These are phyloP conservation scores for Ensete glaucum DNA, from an alignment of 176 grass and related monocot species.

Conservation along the genomic window DNA sequence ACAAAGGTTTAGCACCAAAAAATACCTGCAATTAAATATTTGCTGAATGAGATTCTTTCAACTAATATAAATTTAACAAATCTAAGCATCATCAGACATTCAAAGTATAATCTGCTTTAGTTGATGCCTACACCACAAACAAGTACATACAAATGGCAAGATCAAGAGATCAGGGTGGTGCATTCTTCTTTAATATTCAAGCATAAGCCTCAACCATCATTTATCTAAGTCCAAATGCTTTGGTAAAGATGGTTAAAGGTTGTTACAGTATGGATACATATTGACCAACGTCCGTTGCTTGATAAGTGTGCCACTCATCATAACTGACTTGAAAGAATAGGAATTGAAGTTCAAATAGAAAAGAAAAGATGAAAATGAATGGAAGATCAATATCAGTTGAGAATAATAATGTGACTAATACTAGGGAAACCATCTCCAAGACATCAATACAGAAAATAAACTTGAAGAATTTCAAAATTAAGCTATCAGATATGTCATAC, in stretches of 20 bases:
- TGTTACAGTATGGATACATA: neutral
- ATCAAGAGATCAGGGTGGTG: no score
- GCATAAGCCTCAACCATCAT: no score
- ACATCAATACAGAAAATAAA: neutral
- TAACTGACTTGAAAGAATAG: neutral
- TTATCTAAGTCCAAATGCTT: neutral
- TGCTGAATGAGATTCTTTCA: conserved; percentile 7
- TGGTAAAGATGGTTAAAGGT: neutral
- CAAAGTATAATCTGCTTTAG: no score
- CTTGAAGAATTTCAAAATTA: neutral
- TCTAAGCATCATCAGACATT: no score
- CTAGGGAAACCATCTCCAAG: no score
- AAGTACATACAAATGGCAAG: no score
- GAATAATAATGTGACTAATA: no score
- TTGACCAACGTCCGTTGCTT: neutral
- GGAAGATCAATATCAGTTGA: no score
- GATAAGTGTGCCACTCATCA: neutral
- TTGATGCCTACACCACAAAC: no score
- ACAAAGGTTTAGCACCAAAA: conserved; percentile 76
- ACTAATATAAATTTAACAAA: neutral
- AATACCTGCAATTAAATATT: conserved; percentile 52
- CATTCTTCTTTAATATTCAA: no score
- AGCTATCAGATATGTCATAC: neutral
- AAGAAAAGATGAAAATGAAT: no score
- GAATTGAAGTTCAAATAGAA: no score